Percentiles rank a stretch among this genome's conserved stretches.
phyloP scores from a whole-genome alignment of 306 rosid genomes.

The Acacia melanoxylon region DNA sequence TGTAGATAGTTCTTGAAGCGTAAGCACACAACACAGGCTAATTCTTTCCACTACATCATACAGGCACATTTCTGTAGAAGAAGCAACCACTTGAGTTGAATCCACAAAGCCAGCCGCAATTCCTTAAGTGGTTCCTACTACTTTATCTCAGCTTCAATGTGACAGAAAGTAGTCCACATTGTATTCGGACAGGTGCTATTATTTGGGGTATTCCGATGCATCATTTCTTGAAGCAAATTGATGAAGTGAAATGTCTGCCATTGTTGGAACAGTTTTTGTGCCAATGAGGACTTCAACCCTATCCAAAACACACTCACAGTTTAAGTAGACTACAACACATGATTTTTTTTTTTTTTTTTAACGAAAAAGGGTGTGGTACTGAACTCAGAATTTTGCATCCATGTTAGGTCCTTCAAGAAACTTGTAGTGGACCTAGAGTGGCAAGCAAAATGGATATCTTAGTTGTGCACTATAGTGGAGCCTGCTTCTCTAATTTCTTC shows the following conservation, averaged over 20 bases:
- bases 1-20: neutral
- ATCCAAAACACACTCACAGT: neutral
- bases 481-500: conserved; percentile 49
- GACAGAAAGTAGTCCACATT: conserved; percentile 19
- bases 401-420: neutral
- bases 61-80: neutral
- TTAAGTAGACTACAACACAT: neutral
- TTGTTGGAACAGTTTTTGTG: conserved; percentile 31
- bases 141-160: conserved; percentile 6
- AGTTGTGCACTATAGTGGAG: conserved; percentile 36
- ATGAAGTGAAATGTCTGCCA: conserved; percentile 24
- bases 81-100: neutral
- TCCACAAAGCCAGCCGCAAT: neutral
- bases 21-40: neutral
- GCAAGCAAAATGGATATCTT: conserved; percentile 12
- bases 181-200: neutral
- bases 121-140: neutral
- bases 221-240: conserved; percentile 17
- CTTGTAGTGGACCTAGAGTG: conserved; percentile 36
- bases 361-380: neutral
- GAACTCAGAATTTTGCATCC: neutral
- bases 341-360: neutral
- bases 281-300: conserved; percentile 7
- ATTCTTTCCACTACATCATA: neutral
- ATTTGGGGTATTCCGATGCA: neutral